These are phyloP conservation scores for Cladophialophora immunda DNA, from an alignment of 2,329 filamentous ascomycete species.

Conservation along the genomic window DNA sequence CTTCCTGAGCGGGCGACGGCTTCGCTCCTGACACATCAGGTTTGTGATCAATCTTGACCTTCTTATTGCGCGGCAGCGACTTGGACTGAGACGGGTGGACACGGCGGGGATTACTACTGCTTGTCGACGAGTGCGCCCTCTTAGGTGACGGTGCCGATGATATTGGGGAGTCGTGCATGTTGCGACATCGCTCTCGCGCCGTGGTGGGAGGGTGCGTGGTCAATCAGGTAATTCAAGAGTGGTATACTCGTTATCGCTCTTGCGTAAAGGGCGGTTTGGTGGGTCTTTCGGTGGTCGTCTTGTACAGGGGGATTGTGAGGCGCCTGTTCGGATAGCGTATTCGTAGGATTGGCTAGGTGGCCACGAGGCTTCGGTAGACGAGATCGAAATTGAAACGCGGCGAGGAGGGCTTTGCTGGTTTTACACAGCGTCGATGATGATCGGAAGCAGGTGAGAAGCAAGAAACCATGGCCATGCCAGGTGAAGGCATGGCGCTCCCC, in stretches of 20 bases:
- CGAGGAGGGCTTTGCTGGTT: background rate
- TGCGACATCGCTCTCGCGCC: conserved; percentile 33
- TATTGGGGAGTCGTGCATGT: conserved; percentile 24
- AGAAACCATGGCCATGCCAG: conserved; percentile 7
- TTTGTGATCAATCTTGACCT: conserved; percentile 29
- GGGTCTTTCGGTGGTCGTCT: conserved; percentile 2
- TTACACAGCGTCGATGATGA: conserved; percentile 13
- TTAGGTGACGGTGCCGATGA: conserved; percentile 31
- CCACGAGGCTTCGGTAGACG: conserved; percentile 1
- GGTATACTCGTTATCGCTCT: background rate
- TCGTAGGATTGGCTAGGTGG: background rate
- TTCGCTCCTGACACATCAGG: conserved; percentile 13
- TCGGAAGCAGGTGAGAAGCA: conserved; percentile 12
- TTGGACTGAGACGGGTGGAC: conserved; percentile 29
- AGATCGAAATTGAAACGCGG: conserved; percentile 6
- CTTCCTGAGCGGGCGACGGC: background rate
- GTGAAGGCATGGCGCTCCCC: conserved; percentile 19
- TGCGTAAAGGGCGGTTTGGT: background rate
- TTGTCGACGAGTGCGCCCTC: conserved; percentile 26
- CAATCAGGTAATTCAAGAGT: background rate
- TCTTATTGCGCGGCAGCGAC: conserved; percentile 33
- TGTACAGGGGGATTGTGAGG: background rate
- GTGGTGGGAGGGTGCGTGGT: background rate
- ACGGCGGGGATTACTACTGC: conserved; percentile 25
- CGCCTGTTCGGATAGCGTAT: background rate